These are phyloP conservation scores for Fusarium paranaense DNA, from an alignment of 2,329 filamentous ascomycete species.

Conservation along the genomic window DNA sequence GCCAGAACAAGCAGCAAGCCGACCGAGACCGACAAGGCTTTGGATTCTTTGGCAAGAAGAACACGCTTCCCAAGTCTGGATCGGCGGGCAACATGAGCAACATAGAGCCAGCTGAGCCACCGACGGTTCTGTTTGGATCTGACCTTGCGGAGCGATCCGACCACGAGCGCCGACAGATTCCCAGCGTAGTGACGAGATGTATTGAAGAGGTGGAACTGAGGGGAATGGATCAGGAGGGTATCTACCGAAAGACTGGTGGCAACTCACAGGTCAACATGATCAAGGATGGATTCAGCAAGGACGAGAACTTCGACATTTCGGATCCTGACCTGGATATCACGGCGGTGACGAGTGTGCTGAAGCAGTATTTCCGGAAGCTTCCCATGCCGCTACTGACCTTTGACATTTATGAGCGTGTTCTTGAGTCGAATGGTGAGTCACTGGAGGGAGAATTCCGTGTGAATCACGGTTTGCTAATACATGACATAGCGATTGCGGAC, in stretches of 20 bases:
- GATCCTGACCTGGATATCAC: conserved; percentile 96
- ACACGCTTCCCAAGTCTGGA: conserved; percentile 63
- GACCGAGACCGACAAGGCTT: conserved; percentile 68
- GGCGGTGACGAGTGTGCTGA: conserved; percentile 92
- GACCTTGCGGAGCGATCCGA: conserved; percentile 89
- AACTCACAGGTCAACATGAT: conserved; percentile 91
- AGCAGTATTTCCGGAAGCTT: conserved; percentile 96
- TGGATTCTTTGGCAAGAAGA: conserved; percentile 76
- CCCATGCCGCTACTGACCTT: conserved; percentile 91
- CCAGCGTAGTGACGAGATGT: conserved; percentile 89
- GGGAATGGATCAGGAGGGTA: conserved; percentile 97
- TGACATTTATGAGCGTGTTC: conserved; percentile 88
- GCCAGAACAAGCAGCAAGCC: conserved; percentile 38
- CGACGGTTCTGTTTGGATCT: conserved; percentile 82
- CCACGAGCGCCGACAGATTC: conserved; percentile 89
- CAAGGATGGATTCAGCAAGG: conserved; percentile 90
- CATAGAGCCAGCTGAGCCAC: conserved; percentile 62
- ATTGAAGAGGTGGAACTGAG: conserved; percentile 96
- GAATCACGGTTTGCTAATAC: conserved; percentile 36
- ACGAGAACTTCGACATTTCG: conserved; percentile 89
- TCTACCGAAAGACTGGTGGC: conserved; percentile 97
- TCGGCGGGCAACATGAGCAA: conserved; percentile 56
- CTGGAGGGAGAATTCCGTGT: background rate
- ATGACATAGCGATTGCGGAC: conserved; percentile 68
- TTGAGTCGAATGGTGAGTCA: conserved; percentile 80